Percentiles rank a stretch among this genome's conserved stretches.
These are phyloP conservation scores for Calamus simplicifolius DNA, from an alignment of 176 grass and related monocot genomes.

Conservation along the genomic window DNA sequence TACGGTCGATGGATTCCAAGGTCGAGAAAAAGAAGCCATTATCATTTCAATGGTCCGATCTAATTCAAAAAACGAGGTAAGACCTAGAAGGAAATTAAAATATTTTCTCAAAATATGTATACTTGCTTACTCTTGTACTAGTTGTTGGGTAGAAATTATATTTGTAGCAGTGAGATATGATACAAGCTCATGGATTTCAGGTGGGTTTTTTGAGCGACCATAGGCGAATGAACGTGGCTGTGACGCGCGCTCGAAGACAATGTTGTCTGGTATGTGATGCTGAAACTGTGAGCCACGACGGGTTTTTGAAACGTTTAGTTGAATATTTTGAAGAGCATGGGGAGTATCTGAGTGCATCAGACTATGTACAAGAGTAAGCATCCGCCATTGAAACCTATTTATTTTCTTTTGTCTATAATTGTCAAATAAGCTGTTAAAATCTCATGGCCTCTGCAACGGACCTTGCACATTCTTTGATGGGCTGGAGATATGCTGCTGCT, in stretches of 20 bases:
- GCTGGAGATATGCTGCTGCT: too few species aligned
- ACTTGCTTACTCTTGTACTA: too few species aligned
- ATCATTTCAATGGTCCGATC: conserved; percentile 96
- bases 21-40: conserved; percentile 91
- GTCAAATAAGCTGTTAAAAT: too few species aligned
- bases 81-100: not conserved
- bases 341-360: conserved; percentile 73
- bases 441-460: too few species aligned
- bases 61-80: conserved; percentile 89
- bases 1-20: conserved; percentile 95
- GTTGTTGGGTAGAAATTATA: too few species aligned
- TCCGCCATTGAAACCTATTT: too few species aligned
- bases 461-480: too few species aligned
- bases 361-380: conserved; percentile 28
- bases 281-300: conserved; percentile 67
- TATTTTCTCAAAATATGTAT: too few species aligned
- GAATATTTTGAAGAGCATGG: conserved; percentile 90
- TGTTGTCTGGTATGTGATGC: conserved; percentile 82
- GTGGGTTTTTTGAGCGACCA: conserved; percentile 90
- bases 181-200: conserved; percentile 17
- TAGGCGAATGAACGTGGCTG: conserved; percentile 93
- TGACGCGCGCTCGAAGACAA: conserved; percentile 83
- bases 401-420: too few species aligned
- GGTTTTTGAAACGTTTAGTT: conserved; percentile 75
- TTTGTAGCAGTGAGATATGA: not conserved